These are phyloP conservation scores for Tricholoma matsutake DNA, from an alignment of 768 basidiomycete genomes.

Conservation along the genomic window DNA sequence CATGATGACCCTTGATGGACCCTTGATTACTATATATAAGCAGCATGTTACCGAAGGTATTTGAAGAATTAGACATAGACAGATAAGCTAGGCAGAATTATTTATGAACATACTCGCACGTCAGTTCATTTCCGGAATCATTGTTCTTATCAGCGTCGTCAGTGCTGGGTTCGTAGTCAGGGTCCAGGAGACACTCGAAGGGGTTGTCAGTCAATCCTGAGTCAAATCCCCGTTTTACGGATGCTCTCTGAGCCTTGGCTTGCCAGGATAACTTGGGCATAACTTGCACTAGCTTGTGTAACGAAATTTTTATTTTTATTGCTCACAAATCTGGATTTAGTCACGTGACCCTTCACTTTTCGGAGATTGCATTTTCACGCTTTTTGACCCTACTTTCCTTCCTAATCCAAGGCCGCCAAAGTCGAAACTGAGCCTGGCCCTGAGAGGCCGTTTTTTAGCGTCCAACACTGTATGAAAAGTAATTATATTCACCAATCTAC, in stretches of 20 bases:
- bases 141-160: not conserved
- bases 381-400: conserved; percentile 1
- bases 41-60: not conserved
- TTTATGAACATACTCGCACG: too few relatives aligned
- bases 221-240: conserved; percentile 1
- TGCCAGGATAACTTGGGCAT: conserved; percentile 3
- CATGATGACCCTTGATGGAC: conserved; percentile 6
- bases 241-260: conserved; percentile 6
- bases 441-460: conserved; percentile 5
- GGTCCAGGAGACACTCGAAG: conserved; percentile 4
- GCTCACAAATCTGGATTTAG: conserved; percentile 6
- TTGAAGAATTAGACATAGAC: not conserved
- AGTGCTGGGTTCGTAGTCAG: not conserved
- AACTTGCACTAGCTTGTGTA: not conserved
- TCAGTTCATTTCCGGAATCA: too few relatives aligned
- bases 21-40: conserved; percentile 2
- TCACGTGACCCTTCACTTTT: conserved; percentile 6
- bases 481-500: too few relatives aligned
- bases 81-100: not conserved
- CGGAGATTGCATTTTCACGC: conserved; percentile 9
- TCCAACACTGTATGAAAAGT: conserved; percentile 4
- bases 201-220: conserved; percentile 7
- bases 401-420: not conserved
- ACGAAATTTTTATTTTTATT: conserved; percentile 2
- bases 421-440: conserved; percentile 1